Evolutionary conservation across 2,329 filamentous ascomycete species (phyloP).

Genomic region (Colletotrichum abscissum): DNA sequence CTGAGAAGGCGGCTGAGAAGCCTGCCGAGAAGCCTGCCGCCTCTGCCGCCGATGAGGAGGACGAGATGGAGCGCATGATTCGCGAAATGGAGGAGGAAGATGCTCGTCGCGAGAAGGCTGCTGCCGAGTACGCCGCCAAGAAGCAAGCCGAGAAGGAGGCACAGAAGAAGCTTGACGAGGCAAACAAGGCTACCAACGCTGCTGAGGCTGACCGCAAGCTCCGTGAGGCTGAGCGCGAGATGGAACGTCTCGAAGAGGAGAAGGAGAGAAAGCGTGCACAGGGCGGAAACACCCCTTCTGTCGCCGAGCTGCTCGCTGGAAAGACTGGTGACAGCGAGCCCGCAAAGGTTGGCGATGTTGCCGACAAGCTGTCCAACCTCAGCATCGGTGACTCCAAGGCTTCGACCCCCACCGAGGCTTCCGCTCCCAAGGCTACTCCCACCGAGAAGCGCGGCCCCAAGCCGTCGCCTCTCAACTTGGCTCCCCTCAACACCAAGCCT

Average conservation of each 20-base stretch:
- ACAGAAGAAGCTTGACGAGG: constrained; percentile 59
- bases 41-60: constrained; percentile 56
- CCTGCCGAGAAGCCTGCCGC: constrained; percentile 55
- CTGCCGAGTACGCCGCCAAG: constrained; percentile 54
- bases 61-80: constrained; percentile 70
- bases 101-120: constrained; percentile 59
- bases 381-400: constrained; percentile 57
- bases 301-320: constrained; percentile 63
- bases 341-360: constrained; percentile 51
- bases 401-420: constrained; percentile 55
- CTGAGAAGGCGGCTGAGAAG: constrained; percentile 38
- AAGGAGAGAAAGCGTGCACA: constrained; percentile 67
- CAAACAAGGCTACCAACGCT: constrained; percentile 61
- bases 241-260: constrained; percentile 79
- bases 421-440: constrained; percentile 62
- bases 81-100: constrained; percentile 71
- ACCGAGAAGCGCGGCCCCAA: constrained; percentile 73
- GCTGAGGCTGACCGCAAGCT: constrained; percentile 74
- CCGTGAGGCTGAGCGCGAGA: constrained; percentile 78
- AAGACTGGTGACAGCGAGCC: constrained; percentile 47
- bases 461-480: constrained; percentile 88
- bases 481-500: constrained; percentile 82
- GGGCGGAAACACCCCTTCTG: constrained; percentile 58
- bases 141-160: constrained; percentile 55
- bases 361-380: constrained; percentile 63